Evolutionary conservation across 78 protist species (phyloP).

Genomic region (Dictyostelium intermedium): DNA sequence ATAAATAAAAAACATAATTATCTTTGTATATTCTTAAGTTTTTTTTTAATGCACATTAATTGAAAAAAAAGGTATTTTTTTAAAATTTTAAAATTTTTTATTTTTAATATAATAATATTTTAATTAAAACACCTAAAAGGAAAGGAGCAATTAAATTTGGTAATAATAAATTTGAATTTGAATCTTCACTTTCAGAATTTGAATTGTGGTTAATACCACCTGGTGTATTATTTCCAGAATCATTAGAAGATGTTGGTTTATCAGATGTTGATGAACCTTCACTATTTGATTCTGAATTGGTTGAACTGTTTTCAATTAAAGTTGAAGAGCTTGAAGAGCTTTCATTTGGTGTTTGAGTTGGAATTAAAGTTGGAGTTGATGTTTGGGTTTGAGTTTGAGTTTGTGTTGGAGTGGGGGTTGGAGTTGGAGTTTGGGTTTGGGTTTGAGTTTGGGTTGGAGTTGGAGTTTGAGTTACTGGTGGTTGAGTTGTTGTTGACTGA

Average conservation of each 20-base stretch:
- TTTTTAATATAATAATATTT: neutral
- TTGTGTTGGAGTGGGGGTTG: neutral
- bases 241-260: neutral
- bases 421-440: neutral
- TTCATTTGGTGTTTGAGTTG: neutral
- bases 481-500: neutral
- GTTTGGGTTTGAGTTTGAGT: neutral
- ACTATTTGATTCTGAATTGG: neutral
- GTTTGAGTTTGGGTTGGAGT: neutral
- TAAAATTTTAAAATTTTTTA: neutral
- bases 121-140: neutral
- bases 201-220: neutral
- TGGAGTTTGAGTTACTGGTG: neutral
- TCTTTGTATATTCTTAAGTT: no score
- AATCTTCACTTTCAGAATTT: neutral
- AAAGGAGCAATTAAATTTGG: neutral
- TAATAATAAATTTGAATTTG: neutral
- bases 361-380: neutral
- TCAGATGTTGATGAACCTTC: neutral
- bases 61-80: neutral
- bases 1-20: no score
- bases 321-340: neutral
- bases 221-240: neutral
- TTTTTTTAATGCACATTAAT: no score
- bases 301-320: neutral